Percentiles rank a stretch among this genome's conserved stretches.
These are phyloP conservation scores for Globisporangium nagaii DNA, from an alignment of 352 stramenopile species.

Conservation along the genomic window DNA sequence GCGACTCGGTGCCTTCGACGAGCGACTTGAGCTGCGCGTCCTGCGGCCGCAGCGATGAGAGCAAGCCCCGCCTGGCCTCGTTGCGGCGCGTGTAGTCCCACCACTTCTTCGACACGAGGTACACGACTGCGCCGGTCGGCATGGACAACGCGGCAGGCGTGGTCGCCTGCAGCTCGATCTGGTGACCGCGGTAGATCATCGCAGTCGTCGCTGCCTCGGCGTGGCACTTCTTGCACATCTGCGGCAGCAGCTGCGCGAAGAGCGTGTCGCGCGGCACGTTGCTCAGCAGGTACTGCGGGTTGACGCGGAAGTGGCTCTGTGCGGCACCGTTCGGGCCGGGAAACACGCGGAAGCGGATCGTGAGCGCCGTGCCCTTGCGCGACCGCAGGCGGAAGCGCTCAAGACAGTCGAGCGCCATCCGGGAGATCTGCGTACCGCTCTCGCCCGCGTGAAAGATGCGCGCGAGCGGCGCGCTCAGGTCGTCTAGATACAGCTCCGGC, in stretches of 20 bases:
- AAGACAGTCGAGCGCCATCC: slow-evolving; percentile 13
- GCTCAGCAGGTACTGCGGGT: slow-evolving; percentile 13
- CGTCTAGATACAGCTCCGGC: slow-evolving; percentile 14
- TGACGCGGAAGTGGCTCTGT: slow-evolving; percentile 10
- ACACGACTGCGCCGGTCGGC: slow-evolving; percentile 35
- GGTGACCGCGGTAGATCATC: slow-evolving; percentile 39
- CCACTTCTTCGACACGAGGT: slow-evolving; percentile 41
- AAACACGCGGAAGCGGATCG: slow-evolving; percentile 37
- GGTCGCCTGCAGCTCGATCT: slow-evolving; percentile 28
- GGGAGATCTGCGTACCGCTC: slow-evolving; percentile 8
- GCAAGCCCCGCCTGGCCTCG: slow-evolving; percentile 36
- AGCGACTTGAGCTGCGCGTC: slow-evolving; percentile 41
- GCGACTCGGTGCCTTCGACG: slow-evolving; percentile 31
- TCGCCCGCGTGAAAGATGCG: slow-evolving; percentile 11
- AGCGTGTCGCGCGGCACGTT: slow-evolving; percentile 29
- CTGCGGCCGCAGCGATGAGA: slow-evolving; percentile 43
- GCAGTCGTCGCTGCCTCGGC: slow-evolving; percentile 17
- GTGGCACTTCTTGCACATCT: slow-evolving; percentile 40
- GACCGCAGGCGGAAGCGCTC: slow-evolving; percentile 31
- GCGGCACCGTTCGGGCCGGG: slow-evolving; percentile 9
- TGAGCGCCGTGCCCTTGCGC: slow-evolving; percentile 29
- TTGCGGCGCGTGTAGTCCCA: slow-evolving; percentile 52
- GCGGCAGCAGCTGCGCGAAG: slow-evolving; percentile 25
- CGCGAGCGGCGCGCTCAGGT: slow-evolving; percentile 10
- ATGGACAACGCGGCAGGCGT: slow-evolving; percentile 31